Evolutionary conservation across 352 stramenopile genomes (phyloP).

Genomic region (Phytophthora multivora): DNA sequence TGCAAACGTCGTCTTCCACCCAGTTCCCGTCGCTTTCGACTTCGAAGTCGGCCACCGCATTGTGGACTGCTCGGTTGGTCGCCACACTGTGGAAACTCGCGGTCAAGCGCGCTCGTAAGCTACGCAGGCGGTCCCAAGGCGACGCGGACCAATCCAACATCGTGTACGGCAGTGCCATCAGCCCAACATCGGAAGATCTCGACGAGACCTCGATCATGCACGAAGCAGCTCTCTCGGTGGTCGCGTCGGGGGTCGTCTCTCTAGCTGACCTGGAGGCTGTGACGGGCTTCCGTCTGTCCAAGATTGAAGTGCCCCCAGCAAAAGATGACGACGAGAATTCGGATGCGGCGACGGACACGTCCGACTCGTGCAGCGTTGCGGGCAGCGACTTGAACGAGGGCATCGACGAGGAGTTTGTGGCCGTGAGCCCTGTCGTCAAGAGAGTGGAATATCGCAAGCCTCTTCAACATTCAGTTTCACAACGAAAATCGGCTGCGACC

Average conservation of each 20-base stretch:
- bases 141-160: slow-evolving; percentile 1
- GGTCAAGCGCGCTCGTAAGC: slow-evolving; percentile 23
- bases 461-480: not conserved
- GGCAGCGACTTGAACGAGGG: slow-evolving; percentile 20
- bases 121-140: slow-evolving; percentile 5
- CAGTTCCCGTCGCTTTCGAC: slow-evolving; percentile 4
- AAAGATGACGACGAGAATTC: slow-evolving; percentile 33
- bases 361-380: slow-evolving; percentile 25
- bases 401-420: not conserved
- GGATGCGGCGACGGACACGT: slow-evolving; percentile 27
- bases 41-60: slow-evolving; percentile 9
- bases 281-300: slow-evolving; percentile 28
- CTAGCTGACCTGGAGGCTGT: slow-evolving; percentile 33
- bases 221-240: slow-evolving; percentile 27
- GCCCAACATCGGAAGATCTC: not conserved
- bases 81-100: slow-evolving; percentile 36
- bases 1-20: slow-evolving; percentile 11
- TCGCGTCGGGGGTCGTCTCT: slow-evolving; percentile 32
- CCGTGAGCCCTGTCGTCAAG: not conserved
- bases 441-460: not conserved
- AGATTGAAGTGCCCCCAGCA: not conserved
- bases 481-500: not conserved
- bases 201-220: slow-evolving; percentile 30
- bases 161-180: slow-evolving; percentile 8
- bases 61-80: slow-evolving; percentile 33